Evolutionary conservation across 129 eudicot genomes (phyloP), one percentile per base, ranked within the genome.

Genomic region (Calendula officinalis): DNA sequence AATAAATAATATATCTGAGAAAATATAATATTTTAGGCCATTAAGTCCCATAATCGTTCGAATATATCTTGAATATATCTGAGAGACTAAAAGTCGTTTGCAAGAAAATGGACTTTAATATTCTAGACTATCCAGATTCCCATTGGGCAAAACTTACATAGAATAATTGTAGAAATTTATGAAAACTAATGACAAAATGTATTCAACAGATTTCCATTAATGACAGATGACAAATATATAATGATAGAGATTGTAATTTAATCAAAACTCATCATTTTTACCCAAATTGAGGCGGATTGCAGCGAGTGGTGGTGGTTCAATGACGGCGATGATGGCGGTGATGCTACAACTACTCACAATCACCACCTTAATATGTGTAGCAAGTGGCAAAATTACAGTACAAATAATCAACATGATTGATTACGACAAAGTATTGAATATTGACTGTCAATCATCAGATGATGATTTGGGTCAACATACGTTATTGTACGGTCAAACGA

Each of bases 401-500:
- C 67, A 74, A 57, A 48, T 74, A 17, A 65, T 56, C 53, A 74
- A 74, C 53, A 45, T 66, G 72, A 74, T 66, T 10, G 45, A 37
- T 56, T 74, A 74, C 48, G n/a, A 57, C 48, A 52, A 74, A 6
- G 56, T 32, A 16, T 1, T 73, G 60, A 13, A 15, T 48, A 73
- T 73, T 38, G 58, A 51, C 30, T 65, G 78, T 6, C 78, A 40
- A 47, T 73, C 78, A 10, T 38, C 11, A 73, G 78, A 73, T 5
- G 72, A 65, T 14, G 78, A 74, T 57, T 39, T 74, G 54, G 68
- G 78, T 33, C 78, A 34, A 38, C 67, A 41, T 11, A 74, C 46
- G 2, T 9, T 74, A 3, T 15, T 34, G 59, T 74, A 57, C 1
- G 73, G 78, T 12, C 39, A 74, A 48, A 37, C 73, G 6, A 66